Evolutionary conservation across 371 early-diverging fungal species (phyloP).

Genomic region (Capniomyces stellatus): DNA sequence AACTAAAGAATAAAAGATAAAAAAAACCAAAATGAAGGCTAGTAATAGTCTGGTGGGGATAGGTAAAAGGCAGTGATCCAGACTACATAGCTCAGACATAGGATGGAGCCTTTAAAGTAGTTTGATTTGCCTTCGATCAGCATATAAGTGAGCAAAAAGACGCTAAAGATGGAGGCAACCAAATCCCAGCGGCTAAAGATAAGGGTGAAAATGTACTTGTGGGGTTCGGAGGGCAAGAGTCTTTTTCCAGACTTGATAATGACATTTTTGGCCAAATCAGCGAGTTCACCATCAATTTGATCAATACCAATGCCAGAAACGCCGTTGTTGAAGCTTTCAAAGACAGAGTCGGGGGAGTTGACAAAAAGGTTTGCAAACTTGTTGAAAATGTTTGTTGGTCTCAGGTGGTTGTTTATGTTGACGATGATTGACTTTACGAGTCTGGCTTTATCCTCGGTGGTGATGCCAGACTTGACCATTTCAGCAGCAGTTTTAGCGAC

Average conservation of each 20-base stretch:
- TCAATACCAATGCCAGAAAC: too few relatives aligned
- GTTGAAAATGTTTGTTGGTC: neutral
- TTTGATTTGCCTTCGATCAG: conserved; percentile 88
- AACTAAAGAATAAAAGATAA: too few relatives aligned
- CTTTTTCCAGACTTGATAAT: conserved; percentile 1
- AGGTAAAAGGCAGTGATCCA: conserved; percentile 24
- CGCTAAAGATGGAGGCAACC: conserved; percentile 65
- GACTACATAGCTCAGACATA: conserved; percentile 64
- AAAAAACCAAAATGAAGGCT: too few relatives aligned
- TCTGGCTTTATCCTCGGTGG: too few relatives aligned
- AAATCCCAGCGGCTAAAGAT: conserved; percentile 90
- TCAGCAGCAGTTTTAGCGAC: too few relatives aligned
- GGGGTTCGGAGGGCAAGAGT: conserved; percentile 14
- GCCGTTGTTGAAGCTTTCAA: too few relatives aligned
- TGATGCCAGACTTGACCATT: too few relatives aligned
- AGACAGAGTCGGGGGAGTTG: neutral
- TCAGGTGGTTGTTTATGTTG: neutral
- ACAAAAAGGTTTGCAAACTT: conserved; percentile 4
- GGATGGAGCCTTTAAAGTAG: conserved; percentile 89
- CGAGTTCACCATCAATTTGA: too few relatives aligned
- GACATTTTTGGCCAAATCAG: neutral
- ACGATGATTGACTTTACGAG: too few relatives aligned
- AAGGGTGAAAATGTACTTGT: conserved; percentile 38
- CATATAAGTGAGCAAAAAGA: conserved; percentile 68
- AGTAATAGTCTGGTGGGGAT: neutral